Percentiles rank a stretch among this genome's conserved stretches.
Conservation (phyloP, 768 basidiomycete species). For the Crepidotus variabilis region DNA sequence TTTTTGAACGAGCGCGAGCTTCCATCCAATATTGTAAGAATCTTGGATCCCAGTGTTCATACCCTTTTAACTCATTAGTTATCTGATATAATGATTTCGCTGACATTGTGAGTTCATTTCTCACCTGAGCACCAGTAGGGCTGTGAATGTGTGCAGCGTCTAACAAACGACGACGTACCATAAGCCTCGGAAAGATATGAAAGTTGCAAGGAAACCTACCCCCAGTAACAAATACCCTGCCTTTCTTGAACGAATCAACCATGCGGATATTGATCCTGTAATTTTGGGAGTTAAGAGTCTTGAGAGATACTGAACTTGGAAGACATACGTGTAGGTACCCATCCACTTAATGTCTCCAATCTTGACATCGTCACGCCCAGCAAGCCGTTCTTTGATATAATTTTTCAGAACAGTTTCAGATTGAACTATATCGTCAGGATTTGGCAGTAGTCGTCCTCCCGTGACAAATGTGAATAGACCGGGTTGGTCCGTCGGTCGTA, state of each 20-base stretch:
- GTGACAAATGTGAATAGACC: slow-evolving; percentile 12
- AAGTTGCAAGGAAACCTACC: background rate
- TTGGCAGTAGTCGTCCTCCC: slow-evolving; percentile 9
- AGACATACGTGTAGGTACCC: slow-evolving; percentile 22
- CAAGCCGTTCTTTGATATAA: slow-evolving; percentile 19
- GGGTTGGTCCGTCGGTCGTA: slow-evolving; percentile 13
- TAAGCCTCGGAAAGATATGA: background rate
- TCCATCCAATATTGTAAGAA: slow-evolving; percentile 30
- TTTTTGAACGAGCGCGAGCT: slow-evolving; percentile 29
- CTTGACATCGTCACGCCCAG: slow-evolving; percentile 17
- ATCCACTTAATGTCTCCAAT: slow-evolving; percentile 25
- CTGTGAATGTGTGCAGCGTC: slow-evolving; percentile 5
- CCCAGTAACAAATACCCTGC: slow-evolving; percentile 1
- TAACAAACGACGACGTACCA: background rate
- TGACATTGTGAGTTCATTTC: background rate
- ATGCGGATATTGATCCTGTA: slow-evolving; percentile 1
- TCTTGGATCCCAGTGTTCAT: slow-evolving; percentile 9
- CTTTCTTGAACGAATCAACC: background rate
- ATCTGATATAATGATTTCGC: no score
- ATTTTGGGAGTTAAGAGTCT: background rate
- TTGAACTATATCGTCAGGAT: slow-evolving; percentile 2
- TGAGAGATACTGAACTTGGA: background rate
- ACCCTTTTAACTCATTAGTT: background rate
- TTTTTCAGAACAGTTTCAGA: slow-evolving; percentile 12
- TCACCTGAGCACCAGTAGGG: slow-evolving; percentile 4